These are phyloP conservation scores for Tylopilus balloui DNA, from an alignment of 768 basidiomycete genomes.

Conservation along the genomic window DNA sequence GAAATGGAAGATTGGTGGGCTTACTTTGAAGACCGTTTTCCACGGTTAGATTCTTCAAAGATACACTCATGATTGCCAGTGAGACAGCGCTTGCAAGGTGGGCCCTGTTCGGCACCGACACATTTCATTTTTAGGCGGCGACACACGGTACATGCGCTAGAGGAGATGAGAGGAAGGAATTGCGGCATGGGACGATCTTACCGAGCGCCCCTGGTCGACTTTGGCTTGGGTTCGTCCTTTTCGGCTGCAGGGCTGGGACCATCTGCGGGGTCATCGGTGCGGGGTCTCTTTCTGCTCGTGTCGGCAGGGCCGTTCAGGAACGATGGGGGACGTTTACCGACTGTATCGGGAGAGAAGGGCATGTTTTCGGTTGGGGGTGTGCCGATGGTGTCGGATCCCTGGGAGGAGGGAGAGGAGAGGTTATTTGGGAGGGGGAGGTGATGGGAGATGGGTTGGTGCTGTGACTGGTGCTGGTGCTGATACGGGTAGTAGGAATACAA, in stretches of 20 bases:
- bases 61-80: slow-evolving; percentile 84
- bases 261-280: slow-evolving; percentile 52
- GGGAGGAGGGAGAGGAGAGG: slow-evolving; percentile 76
- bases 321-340: slow-evolving; percentile 65
- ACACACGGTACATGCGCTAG: slow-evolving; percentile 87
- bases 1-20: slow-evolving; percentile 17
- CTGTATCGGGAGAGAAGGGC: slow-evolving; percentile 48
- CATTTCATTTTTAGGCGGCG: slow-evolving; percentile 93
- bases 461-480: slow-evolving; percentile 42
- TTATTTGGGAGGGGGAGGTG: slow-evolving; percentile 54
- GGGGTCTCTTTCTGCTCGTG: slow-evolving; percentile 50
- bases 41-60: slow-evolving; percentile 95
- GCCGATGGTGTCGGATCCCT: slow-evolving; percentile 71
- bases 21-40: slow-evolving; percentile 83
- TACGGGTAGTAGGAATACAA: slow-evolving; percentile 60
- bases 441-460: slow-evolving; percentile 42
- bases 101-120: slow-evolving; percentile 84
- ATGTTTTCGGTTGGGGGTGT: slow-evolving; percentile 66
- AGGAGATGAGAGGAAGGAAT: slow-evolving; percentile 9
- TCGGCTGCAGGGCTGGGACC: slow-evolving; percentile 50
- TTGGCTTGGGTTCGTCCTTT: slow-evolving; percentile 68
- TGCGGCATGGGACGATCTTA: slow-evolving; percentile 30
- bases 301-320: slow-evolving; percentile 37
- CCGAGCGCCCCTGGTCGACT: slow-evolving; percentile 85
- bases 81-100: slow-evolving; percentile 84